phyloP scores from a whole-genome alignment of 441 rosid species.

The Croton laevigatus region DNA sequence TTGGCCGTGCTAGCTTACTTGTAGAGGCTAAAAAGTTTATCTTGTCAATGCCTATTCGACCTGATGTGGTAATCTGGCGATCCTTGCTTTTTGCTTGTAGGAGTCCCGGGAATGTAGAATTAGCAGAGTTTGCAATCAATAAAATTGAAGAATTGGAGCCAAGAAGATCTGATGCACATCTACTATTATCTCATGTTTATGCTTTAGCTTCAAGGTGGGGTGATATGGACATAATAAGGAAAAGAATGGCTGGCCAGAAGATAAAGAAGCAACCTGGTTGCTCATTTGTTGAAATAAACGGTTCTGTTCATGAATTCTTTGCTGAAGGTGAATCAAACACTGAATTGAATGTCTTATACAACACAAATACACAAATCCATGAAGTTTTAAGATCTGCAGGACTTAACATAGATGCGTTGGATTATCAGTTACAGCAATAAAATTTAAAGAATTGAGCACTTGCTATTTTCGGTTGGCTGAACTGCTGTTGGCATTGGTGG shows the following conservation, averaged over 20 bases:
- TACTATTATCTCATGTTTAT: conserved; percentile 14
- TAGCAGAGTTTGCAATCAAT: conserved; percentile 21
- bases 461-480: neutral
- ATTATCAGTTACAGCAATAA: neutral
- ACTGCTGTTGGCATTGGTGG: neutral
- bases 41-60: conserved; percentile 21
- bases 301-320: conserved; percentile 20
- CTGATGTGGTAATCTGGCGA: conserved; percentile 26
- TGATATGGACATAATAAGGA: conserved; percentile 15
- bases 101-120: conserved; percentile 13
- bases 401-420: neutral
- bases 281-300: conserved; percentile 22
- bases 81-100: conserved; percentile 25
- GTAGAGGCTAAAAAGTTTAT: conserved; percentile 23
- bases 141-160: conserved; percentile 22
- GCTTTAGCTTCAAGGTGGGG: conserved; percentile 23
- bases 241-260: conserved; percentile 5
- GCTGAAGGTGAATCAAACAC: conserved; percentile 11
- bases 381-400: conserved; percentile 6
- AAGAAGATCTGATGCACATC: neutral
- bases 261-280: conserved; percentile 21
- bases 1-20: conserved; percentile 25
- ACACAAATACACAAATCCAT: conserved; percentile 15
- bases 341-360: neutral
- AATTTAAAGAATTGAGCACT: neutral